Base-by-base conservation (phyloP, 768 basidiomycete species). In the Psilocybe azurescens region DNA sequence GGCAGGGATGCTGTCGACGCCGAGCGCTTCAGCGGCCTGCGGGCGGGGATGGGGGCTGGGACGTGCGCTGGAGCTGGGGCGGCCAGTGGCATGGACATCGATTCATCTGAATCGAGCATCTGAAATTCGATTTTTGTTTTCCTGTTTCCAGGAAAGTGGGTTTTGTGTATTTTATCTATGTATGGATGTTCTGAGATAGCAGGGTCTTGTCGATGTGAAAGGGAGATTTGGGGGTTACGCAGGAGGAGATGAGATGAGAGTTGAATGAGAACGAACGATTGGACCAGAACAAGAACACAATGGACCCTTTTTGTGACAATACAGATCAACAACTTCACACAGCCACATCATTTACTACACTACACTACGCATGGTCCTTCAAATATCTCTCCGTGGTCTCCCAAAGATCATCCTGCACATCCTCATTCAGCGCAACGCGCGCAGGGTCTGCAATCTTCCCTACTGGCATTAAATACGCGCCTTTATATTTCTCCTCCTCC, bases 1-100 rank as follows among this genome's bases (percentile, higher is more conserved):
- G 87, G 88, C 24, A 90, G 78, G 3, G 87, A 87, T 32, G 83
- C 85, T 46, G 85, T 79, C 16, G 89, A 90, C 28, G 87, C 85
- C 16, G 86, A 86, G 20, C 88, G 86, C 73, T 89, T 89, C 52
- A 88, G 76, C 14, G 79, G 76, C 44, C 77, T 79, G 41, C 74
- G 72, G 20, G 69, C 53, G 16, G 71, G 72, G n/a, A 74, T n/a
- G n/a, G 38, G 38, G 1, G 14, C 14, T 14, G 38, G 38, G 38
- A 39, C 3, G 9, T 39, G 38, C 2, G 38, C 38, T 39, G 38
- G 38, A 0, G 14, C 38, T 39, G 38, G 74, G 3, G 78, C 58
- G 20, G 57, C 61, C 52, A 60, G 67, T 53, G 70, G 63, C 29
- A 66, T 68, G 3, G 65, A 60, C 24, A 24, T 24, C 24, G 24